phyloP scores from a whole-genome alignment of 2,329 filamentous ascomycete species.

The Apiospora malaysiana region DNA sequence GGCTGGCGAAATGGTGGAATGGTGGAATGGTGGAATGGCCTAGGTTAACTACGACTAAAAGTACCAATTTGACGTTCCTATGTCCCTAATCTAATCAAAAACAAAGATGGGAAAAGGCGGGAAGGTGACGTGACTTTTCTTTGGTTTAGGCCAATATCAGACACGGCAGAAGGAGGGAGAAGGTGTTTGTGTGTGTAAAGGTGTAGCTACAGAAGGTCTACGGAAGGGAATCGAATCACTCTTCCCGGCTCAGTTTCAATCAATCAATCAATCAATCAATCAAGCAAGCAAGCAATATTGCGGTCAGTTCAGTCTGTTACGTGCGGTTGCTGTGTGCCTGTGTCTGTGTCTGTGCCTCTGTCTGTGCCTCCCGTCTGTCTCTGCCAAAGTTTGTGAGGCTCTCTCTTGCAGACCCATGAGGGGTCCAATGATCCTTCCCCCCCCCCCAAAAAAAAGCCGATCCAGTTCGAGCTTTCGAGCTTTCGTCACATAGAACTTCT shows the following conservation, averaged over 20 bases:
- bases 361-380: no score
- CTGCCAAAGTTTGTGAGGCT: conserved; percentile 14
- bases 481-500: conserved; percentile 21
- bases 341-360: no score
- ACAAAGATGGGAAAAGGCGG: neutral
- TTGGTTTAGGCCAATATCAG: neutral
- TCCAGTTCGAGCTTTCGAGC: neutral
- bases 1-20: no score
- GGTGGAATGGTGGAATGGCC: neutral
- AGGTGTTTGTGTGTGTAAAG: neutral
- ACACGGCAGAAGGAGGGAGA: neutral
- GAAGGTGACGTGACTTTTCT: neutral
- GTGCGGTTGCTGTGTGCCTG: neutral
- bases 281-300: neutral
- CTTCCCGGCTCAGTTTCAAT: neutral
- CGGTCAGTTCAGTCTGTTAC: conserved; percentile 11
- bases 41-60: conserved; percentile 2
- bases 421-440: conserved; percentile 1
- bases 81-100: conserved; percentile 1
- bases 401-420: neutral
- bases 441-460: neutral
- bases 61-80: no score
- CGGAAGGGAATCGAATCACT: neutral
- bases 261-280: neutral
- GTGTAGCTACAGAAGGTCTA: no score